Percentiles rank a stretch among this genome's conserved stretches.
phyloP scores from a whole-genome alignment of 2,329 filamentous ascomycete species.

The Aaosphaeria arxii region DNA sequence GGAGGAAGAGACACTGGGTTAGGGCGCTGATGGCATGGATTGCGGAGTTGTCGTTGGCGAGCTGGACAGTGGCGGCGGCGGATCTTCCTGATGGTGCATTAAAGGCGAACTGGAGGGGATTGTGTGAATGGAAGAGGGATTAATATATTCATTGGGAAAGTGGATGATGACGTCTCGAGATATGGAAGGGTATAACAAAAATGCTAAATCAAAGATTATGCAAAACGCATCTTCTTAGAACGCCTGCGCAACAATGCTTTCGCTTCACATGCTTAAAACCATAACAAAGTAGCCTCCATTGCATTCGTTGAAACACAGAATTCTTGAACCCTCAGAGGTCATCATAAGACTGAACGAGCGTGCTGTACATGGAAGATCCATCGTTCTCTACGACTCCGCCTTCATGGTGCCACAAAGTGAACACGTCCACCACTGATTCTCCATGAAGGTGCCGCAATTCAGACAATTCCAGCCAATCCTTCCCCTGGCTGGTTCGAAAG shows the following conservation, averaged over 20 bases:
- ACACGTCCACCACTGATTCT: conserved; percentile 64
- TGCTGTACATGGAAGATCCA: too few relatives aligned
- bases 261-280: too few relatives aligned
- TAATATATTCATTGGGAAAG: too few relatives aligned
- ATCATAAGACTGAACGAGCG: too few relatives aligned
- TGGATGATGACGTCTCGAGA: too few relatives aligned
- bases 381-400: conserved; percentile 18
- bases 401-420: conserved; percentile 60
- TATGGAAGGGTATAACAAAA: too few relatives aligned
- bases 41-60: conserved; percentile 32
- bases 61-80: conserved; percentile 32
- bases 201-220: too few relatives aligned
- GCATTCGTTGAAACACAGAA: too few relatives aligned
- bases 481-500: conserved; percentile 44
- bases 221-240: too few relatives aligned
- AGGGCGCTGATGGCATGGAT: conserved; percentile 31
- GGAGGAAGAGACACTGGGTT: conserved; percentile 30
- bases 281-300: too few relatives aligned
- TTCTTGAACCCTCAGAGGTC: too few relatives aligned
- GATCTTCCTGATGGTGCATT: conserved; percentile 33
- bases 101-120: conserved; percentile 26
- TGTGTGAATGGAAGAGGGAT: conserved; percentile 13
- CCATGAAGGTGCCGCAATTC: conserved; percentile 61
- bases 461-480: conserved; percentile 59
- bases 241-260: too few relatives aligned